A percentile compares a stretch with the other conserved stretches of the same genome.
Evolutionary conservation across 192 early-diverging fungal genomes (phyloP).

Genomic region (Radiomyces spectabilis): DNA sequence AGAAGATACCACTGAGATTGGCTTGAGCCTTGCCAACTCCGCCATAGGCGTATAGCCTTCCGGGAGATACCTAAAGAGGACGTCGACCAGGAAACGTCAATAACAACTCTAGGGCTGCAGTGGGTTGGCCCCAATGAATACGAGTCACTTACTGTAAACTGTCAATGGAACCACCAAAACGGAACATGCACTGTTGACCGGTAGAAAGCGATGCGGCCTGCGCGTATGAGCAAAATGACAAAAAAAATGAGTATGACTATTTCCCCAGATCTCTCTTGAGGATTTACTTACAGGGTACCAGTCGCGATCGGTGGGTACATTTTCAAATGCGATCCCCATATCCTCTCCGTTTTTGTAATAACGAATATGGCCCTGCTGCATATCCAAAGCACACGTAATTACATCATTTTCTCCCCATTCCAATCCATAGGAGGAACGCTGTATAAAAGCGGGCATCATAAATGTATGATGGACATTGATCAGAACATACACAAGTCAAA

Average conservation of each 20-base stretch:
- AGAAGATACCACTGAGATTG: neutral
- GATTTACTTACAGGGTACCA: slow-evolving; percentile 28
- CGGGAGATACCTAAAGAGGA: slow-evolving; percentile 4
- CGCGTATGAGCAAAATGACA: neutral
- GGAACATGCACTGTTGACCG: slow-evolving; percentile 44
- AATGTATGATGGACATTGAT: too few relatives aligned
- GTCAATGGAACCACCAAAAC: slow-evolving; percentile 42
- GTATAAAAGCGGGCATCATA: neutral
- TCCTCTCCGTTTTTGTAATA: slow-evolving; percentile 49
- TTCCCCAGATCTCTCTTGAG: neutral
- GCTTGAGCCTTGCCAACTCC: neutral
- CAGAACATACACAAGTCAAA: too few relatives aligned
- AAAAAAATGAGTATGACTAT: neutral
- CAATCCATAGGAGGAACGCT: slow-evolving; percentile 17
- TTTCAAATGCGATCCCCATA: slow-evolving; percentile 55
- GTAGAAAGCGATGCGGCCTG: slow-evolving; percentile 56
- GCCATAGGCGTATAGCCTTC: slow-evolving; percentile 7
- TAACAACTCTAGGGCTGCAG: too few relatives aligned
- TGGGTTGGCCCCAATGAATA: too few relatives aligned
- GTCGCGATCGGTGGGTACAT: slow-evolving; percentile 14
- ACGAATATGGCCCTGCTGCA: slow-evolving; percentile 40
- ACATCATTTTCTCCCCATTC: slow-evolving; percentile 48
- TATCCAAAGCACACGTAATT: slow-evolving; percentile 46
- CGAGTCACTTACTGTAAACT: slow-evolving; percentile 10
- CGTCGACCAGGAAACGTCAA: too few relatives aligned